A percentile compares a stretch with the other conserved stretches of the same genome.
Conservation (phyloP, 1,139 yeast genomes). For the Tardiomyces depauwii region DNA sequence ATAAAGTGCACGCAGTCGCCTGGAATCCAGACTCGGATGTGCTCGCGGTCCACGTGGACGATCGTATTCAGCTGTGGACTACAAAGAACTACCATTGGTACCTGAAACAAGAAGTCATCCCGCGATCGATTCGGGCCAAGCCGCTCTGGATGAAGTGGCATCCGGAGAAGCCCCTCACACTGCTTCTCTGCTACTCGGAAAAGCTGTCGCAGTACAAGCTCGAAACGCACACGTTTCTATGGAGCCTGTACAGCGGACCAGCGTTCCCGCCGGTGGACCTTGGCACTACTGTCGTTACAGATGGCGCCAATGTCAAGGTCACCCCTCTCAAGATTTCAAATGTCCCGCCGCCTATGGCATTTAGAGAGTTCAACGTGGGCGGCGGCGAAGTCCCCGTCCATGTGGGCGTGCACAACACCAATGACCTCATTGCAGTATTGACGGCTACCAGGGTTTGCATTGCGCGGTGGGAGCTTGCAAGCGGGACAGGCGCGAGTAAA, state of each 20-base stretch:
- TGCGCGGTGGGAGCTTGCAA: not conserved
- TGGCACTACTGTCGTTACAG: slow-evolving; percentile 74
- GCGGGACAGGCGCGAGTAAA: not conserved
- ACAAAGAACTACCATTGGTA: slow-evolving; percentile 94
- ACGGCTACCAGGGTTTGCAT: not conserved
- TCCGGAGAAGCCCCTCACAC: slow-evolving; percentile 73
- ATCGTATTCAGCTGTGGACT: slow-evolving; percentile 77
- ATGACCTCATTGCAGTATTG: slow-evolving; percentile 43
- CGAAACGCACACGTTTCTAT: slow-evolving; percentile 59
- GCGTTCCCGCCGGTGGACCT: slow-evolving; percentile 53
- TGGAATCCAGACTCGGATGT: slow-evolving; percentile 86
- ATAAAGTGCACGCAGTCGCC: slow-evolving; percentile 39
- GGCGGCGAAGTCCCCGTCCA: slow-evolving; percentile 39
- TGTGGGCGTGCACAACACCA: slow-evolving; percentile 53
- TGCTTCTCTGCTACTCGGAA: slow-evolving; percentile 39
- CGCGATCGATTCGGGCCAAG: slow-evolving; percentile 20
- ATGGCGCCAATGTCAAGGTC: slow-evolving; percentile 59
- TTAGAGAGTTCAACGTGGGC: slow-evolving; percentile 45
- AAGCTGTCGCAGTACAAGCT: slow-evolving; percentile 30
- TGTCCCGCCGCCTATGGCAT: slow-evolving; percentile 91
- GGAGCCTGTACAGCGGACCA: slow-evolving; percentile 58
- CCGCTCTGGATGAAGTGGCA: slow-evolving; percentile 63
- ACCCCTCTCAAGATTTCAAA: slow-evolving; percentile 82
- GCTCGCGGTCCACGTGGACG: slow-evolving; percentile 51
- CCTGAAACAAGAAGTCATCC: slow-evolving; percentile 62